Evolutionary conservation across 208 protist species (phyloP).

Genomic region (Acanthamoeba lenticulata): DNA sequence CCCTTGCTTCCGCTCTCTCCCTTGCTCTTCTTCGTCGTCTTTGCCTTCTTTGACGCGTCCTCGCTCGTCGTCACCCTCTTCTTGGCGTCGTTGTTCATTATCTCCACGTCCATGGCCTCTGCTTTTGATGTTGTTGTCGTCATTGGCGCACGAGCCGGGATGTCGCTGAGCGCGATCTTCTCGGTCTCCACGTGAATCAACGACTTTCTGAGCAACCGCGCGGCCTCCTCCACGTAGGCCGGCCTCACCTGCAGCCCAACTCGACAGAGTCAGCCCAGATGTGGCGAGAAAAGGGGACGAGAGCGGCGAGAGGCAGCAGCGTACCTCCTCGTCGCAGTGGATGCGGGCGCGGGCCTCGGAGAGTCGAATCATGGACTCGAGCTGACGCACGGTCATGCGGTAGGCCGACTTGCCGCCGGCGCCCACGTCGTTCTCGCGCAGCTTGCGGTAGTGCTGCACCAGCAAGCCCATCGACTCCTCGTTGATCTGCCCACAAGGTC

Average conservation of each 20-base stretch:
- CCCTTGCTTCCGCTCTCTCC: not conserved
- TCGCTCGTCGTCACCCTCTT: not conserved
- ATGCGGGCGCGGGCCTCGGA: slow-evolving; percentile 98
- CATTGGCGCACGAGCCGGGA: not conserved
- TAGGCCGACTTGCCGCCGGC: slow-evolving; percentile 86
- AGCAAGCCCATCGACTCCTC: slow-evolving; percentile 91
- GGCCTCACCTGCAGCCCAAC: slow-evolving; percentile 72
- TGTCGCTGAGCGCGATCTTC: slow-evolving; percentile 68
- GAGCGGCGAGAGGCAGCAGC: not conserved
- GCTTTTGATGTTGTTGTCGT: not conserved
- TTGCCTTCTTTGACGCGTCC: not conserved
- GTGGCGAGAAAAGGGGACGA: not conserved
- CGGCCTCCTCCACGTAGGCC: slow-evolving; percentile 91
- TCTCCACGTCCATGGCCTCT: not conserved
- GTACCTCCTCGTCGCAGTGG: slow-evolving; percentile 93
- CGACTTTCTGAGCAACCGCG: slow-evolving; percentile 84
- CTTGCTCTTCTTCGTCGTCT: not conserved
- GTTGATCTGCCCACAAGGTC: slow-evolving; percentile 78
- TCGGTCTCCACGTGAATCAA: slow-evolving; percentile 87
- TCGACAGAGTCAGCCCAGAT: not conserved
- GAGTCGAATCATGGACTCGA: slow-evolving; percentile 99
- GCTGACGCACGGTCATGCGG: slow-evolving; percentile 98
- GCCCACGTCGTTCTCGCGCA: slow-evolving; percentile 93
- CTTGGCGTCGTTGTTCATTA: not conserved
- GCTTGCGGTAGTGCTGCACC: slow-evolving; percentile 91